Conservation (phyloP, 768 basidiomycete species). For the Hemileccinum impolitum region DNA sequence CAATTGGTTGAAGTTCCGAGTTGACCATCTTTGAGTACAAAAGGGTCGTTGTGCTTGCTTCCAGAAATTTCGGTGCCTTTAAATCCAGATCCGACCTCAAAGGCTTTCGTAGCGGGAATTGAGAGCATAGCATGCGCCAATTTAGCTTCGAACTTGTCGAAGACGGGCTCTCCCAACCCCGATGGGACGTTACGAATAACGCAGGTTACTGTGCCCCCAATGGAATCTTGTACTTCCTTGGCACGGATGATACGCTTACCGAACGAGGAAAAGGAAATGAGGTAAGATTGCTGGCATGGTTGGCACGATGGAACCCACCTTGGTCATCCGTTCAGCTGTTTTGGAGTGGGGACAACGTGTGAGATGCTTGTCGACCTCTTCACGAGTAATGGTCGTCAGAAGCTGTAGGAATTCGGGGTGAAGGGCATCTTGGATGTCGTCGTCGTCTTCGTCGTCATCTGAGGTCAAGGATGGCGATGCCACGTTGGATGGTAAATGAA, state of each 20-base stretch:
- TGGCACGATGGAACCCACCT: slow-evolving; percentile 46
- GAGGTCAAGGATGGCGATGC: slow-evolving; percentile 38
- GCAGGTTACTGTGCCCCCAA: slow-evolving; percentile 97
- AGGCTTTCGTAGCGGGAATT: slow-evolving; percentile 97
- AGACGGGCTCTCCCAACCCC: slow-evolving; percentile 95
- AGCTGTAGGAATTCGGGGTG: slow-evolving; percentile 81
- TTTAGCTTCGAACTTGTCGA: slow-evolving; percentile 96
- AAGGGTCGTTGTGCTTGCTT: slow-evolving; percentile 90
- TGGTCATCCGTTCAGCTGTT: slow-evolving; percentile 87
- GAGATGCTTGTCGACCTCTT: slow-evolving; percentile 80
- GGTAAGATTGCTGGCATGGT: slow-evolving; percentile 9
- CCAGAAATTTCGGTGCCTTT: slow-evolving; percentile 91
- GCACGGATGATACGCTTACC: slow-evolving; percentile 87
- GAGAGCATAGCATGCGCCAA: slow-evolving; percentile 98
- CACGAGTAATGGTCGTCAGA: slow-evolving; percentile 75
- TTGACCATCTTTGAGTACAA: slow-evolving; percentile 64
- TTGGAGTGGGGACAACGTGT: slow-evolving; percentile 90
- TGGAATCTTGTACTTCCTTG: slow-evolving; percentile 87
- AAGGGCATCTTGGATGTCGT: slow-evolving; percentile 67
- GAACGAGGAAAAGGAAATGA: slow-evolving; percentile 7
- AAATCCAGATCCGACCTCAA: slow-evolving; percentile 98
- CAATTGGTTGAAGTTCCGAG: slow-evolving; percentile 89
- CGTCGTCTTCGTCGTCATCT: slow-evolving; percentile 53
- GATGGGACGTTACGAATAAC: slow-evolving; percentile 88
- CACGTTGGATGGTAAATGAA: slow-evolving; percentile 64